These are phyloP conservation scores for Elaphomyces granulatus DNA, from an alignment of 495 filamentous ascomycete genomes.

Conservation along the genomic window DNA sequence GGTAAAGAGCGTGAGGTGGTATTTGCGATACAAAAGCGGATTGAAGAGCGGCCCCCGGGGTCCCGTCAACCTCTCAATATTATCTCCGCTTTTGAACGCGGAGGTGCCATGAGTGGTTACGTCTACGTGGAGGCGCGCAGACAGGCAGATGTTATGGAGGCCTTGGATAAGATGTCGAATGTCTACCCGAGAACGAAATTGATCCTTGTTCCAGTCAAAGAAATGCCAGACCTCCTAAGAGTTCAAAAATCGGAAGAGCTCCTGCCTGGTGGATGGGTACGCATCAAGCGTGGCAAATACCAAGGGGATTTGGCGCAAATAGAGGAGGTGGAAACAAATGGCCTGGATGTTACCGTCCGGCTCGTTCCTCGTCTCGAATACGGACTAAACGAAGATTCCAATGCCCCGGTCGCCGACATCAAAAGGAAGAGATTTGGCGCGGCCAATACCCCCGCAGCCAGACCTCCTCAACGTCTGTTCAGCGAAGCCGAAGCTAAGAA, in stretches of 20 bases:
- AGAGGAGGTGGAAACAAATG: slow-evolving; percentile 84
- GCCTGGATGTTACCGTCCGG: slow-evolving; percentile 70
- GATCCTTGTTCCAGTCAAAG: slow-evolving; percentile 82
- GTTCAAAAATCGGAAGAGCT: slow-evolving; percentile 77
- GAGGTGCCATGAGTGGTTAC: slow-evolving; percentile 76
- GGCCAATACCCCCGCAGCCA: slow-evolving; percentile 28
- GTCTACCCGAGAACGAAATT: slow-evolving; percentile 74
- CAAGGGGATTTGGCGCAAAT: slow-evolving; percentile 84
- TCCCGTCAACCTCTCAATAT: slow-evolving; percentile 66
- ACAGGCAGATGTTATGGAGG: slow-evolving; percentile 69
- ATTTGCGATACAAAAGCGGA: slow-evolving; percentile 69
- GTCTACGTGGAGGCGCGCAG: slow-evolving; percentile 87
- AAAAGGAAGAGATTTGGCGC: slow-evolving; percentile 67
- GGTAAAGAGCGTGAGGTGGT: slow-evolving; percentile 91
- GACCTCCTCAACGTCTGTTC: slow-evolving; percentile 86
- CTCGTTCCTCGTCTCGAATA: slow-evolving; percentile 90
- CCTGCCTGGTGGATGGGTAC: slow-evolving; percentile 79
- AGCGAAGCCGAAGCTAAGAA: slow-evolving; percentile 89
- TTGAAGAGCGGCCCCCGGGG: slow-evolving; percentile 54
- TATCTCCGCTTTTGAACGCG: slow-evolving; percentile 79
- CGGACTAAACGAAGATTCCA: slow-evolving; percentile 64
- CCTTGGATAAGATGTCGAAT: slow-evolving; percentile 68
- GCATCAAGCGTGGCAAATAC: slow-evolving; percentile 74
- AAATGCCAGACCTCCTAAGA: slow-evolving; percentile 92
- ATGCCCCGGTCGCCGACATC: slow-evolving; percentile 35